Evolutionary conservation across 2,329 filamentous ascomycete genomes (phyloP).

Genomic region (Sarocladium brachiariae): DNA sequence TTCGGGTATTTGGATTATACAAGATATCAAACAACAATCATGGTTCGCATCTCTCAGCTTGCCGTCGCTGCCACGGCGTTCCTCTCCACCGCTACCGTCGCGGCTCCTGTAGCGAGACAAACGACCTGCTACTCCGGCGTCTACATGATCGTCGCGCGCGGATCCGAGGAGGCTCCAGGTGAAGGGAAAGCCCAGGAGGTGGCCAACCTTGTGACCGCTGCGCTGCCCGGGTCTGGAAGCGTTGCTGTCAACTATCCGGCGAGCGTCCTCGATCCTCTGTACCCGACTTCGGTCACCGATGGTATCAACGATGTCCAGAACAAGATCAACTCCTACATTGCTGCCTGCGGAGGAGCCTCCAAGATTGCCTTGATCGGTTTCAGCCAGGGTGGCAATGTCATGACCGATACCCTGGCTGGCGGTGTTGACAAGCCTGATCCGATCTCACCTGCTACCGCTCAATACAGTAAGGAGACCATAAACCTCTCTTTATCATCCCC

Average conservation of each 20-base stretch:
- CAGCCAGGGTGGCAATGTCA: constrained; percentile 14
- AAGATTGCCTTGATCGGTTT: constrained; percentile 12
- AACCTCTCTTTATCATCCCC: no score
- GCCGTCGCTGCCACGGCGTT: constrained; percentile 6
- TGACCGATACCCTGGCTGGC: constrained; percentile 11
- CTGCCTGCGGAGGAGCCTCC: constrained; percentile 8
- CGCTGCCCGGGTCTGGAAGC: constrained; percentile 10
- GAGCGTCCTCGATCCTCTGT: constrained; percentile 5
- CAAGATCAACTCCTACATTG: constrained; percentile 12
- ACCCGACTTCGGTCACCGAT: constrained; percentile 10
- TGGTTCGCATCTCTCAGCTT: not conserved
- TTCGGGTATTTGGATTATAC: not conserved
- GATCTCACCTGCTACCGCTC: constrained; percentile 6
- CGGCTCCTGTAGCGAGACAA: constrained; percentile 7
- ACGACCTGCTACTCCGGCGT: constrained; percentile 11
- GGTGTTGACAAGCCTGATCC: constrained; percentile 13
- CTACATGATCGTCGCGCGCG: constrained; percentile 13
- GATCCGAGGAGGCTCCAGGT: constrained; percentile 10
- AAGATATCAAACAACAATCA: not conserved
- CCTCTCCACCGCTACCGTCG: constrained; percentile 7
- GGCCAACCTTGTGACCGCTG: constrained; percentile 7
- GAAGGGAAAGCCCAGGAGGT: constrained; percentile 10
- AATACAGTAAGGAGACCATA: constrained; percentile 10
- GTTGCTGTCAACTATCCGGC: constrained; percentile 14
- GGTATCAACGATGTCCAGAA: constrained; percentile 12